phyloP scores from a whole-genome alignment of 192 early-diverging fungal genomes.

The Coemansia sp. region DNA sequence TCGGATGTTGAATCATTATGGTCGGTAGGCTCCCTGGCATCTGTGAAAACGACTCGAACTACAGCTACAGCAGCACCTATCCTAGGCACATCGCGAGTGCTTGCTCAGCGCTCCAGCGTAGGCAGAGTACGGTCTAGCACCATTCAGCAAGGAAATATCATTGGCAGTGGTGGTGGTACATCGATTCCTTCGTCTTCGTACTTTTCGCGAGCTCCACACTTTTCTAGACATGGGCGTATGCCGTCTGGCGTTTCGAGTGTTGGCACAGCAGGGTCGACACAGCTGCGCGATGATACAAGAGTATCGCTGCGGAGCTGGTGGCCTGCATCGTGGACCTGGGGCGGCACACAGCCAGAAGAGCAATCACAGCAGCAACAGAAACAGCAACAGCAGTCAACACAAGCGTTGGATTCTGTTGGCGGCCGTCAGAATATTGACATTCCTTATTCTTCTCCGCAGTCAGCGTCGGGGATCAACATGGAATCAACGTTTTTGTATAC shows the following conservation, averaged over 20 bases:
- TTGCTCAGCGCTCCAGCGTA: conserved; percentile 11
- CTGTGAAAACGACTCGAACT: conserved; percentile 38
- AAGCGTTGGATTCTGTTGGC: not conserved
- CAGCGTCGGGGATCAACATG: conserved; percentile 27
- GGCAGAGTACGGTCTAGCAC: conserved; percentile 27
- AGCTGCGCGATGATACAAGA: conserved; percentile 40
- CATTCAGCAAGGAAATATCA: conserved; percentile 12
- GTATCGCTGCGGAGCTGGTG: conserved; percentile 42
- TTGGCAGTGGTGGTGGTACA: conserved; percentile 9
- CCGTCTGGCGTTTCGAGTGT: conserved; percentile 30
- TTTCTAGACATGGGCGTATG: conserved; percentile 11
- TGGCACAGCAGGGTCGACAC: conserved; percentile 30
- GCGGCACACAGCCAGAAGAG: not conserved
- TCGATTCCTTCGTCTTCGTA: conserved; percentile 4
- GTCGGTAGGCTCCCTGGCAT: conserved; percentile 38
- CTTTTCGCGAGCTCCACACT: not conserved
- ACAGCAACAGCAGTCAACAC: not conserved
- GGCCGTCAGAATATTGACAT: not conserved
- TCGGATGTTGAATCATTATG: conserved; percentile 43
- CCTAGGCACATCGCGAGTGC: conserved; percentile 9
- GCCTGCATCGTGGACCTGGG: conserved; percentile 35
- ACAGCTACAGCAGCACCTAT: conserved; percentile 26
- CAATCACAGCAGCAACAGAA: not conserved
- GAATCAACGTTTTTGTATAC: conserved; percentile 44
- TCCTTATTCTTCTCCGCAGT: not conserved